Evolutionary conservation across 768 basidiomycete genomes (phyloP).

Genomic region (Lactarius psammicola): DNA sequence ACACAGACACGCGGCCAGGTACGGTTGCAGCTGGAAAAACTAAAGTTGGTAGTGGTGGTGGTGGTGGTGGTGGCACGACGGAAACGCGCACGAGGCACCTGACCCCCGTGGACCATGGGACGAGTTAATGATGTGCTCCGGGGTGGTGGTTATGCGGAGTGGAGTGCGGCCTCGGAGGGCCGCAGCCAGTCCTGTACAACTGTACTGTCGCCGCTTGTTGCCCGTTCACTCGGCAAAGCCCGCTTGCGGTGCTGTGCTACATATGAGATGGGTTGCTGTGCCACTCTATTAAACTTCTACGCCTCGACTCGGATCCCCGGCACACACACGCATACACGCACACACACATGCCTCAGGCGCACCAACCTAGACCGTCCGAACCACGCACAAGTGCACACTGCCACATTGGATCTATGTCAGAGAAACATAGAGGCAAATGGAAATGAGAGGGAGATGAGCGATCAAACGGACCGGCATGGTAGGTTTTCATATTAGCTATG

Average conservation of each 20-base stretch:
- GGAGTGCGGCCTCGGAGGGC: background rate
- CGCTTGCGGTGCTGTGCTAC: background rate
- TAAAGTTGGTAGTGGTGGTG: background rate
- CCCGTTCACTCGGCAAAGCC: background rate
- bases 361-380: background rate
- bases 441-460: no score
- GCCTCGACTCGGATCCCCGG: background rate
- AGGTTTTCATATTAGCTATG: background rate
- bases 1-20: background rate
- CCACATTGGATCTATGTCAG: background rate
- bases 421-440: no score
- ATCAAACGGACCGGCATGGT: background rate
- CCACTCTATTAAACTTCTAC: background rate
- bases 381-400: background rate
- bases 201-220: background rate
- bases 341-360: background rate
- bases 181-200: constrained; percentile 1
- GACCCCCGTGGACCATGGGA: background rate
- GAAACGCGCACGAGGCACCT: background rate
- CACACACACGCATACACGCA: background rate
- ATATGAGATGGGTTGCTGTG: background rate
- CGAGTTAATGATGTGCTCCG: background rate
- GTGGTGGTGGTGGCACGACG: background rate
- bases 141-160: background rate
- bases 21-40: background rate